A percentile compares a stretch with the other conserved stretches of the same genome.
Conservation (phyloP, 352 stramenopile genomes). For the Globisporangium iwayamae region DNA sequence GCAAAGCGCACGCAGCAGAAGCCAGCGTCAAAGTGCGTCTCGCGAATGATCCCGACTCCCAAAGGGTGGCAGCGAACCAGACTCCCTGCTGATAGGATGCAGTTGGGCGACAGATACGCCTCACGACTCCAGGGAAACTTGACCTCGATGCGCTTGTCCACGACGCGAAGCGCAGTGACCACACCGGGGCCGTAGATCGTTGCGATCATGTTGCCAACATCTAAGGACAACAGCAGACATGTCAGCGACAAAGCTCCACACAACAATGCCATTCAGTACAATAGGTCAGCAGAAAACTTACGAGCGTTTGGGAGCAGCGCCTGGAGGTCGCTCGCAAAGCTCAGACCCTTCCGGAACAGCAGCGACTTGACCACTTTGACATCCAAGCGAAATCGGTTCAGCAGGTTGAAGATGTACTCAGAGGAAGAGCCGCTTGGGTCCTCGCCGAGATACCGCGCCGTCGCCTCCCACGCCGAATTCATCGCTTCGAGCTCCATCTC, state of each 20-base stretch:
- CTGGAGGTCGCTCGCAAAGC: constrained; percentile 32
- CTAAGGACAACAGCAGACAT: constrained; percentile 15
- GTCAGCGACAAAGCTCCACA: background rate
- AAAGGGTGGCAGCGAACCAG: constrained; percentile 47
- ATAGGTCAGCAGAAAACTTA: constrained; percentile 22
- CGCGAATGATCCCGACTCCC: constrained; percentile 60
- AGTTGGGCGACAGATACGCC: constrained; percentile 46
- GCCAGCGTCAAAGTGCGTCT: constrained; percentile 53
- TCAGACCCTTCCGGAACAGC: constrained; percentile 54
- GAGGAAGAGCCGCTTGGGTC: constrained; percentile 49
- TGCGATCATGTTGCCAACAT: constrained; percentile 62
- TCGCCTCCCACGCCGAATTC: constrained; percentile 57
- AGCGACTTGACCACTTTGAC: constrained; percentile 69
- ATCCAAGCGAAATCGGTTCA: constrained; percentile 75
- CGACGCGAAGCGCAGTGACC: constrained; percentile 53
- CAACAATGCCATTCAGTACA: background rate
- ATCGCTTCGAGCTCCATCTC: constrained; percentile 65
- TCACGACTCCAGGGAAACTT: constrained; percentile 68
- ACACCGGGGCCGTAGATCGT: constrained; percentile 61
- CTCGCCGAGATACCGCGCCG: constrained; percentile 68
- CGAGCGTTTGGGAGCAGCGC: constrained; percentile 36
- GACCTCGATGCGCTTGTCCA: constrained; percentile 57
- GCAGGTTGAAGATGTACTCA: constrained; percentile 62
- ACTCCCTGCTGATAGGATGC: constrained; percentile 41
- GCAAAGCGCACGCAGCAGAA: constrained; percentile 60